Percentiles rank a stretch among this genome's conserved stretches.
These are phyloP conservation scores for Phoma sp. DNA, from an alignment of 2,329 filamentous ascomycete species.

Conservation along the genomic window DNA sequence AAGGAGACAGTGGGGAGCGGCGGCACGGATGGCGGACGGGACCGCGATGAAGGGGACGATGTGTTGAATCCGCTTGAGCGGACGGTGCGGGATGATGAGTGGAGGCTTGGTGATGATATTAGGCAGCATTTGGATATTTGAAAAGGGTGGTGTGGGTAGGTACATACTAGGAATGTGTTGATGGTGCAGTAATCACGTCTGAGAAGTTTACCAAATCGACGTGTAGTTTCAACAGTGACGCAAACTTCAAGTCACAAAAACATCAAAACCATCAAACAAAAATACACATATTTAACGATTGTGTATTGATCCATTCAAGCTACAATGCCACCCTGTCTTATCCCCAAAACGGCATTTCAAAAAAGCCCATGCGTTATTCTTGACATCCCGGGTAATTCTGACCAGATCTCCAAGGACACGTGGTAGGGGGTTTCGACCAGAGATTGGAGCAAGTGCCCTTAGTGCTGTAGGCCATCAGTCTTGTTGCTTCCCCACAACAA, in stretches of 20 bases:
- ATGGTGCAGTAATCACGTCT: too few species aligned
- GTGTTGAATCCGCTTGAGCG: slow-evolving; percentile 58
- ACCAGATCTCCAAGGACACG: slow-evolving; percentile 3
- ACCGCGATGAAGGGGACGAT: slow-evolving; percentile 54
- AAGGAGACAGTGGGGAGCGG: slow-evolving; percentile 39
- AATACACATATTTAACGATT: neutral
- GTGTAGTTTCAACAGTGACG: too few species aligned
- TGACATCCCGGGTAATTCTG: slow-evolving; percentile 6
- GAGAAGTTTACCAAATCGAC: too few species aligned
- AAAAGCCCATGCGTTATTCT: slow-evolving; percentile 7
- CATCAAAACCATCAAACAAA: neutral
- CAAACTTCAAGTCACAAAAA: neutral
- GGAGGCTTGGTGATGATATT: slow-evolving; percentile 84
- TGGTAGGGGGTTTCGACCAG: neutral
- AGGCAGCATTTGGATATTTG: slow-evolving; percentile 78
- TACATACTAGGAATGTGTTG: neutral
- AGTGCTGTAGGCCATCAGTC: slow-evolving; percentile 14
- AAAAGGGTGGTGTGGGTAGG: slow-evolving; percentile 13
- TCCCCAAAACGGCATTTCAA: slow-evolving; percentile 1
- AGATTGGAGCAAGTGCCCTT: slow-evolving; percentile 7
- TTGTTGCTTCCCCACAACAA: too few species aligned
- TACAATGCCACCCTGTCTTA: neutral
- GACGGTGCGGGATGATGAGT: slow-evolving; percentile 62
- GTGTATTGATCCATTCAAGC: slow-evolving; percentile 1
- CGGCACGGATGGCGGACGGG: slow-evolving; percentile 36